These are phyloP conservation scores for Globisporangium camurandrum DNA, from an alignment of 352 stramenopile genomes.

Conservation along the genomic window DNA sequence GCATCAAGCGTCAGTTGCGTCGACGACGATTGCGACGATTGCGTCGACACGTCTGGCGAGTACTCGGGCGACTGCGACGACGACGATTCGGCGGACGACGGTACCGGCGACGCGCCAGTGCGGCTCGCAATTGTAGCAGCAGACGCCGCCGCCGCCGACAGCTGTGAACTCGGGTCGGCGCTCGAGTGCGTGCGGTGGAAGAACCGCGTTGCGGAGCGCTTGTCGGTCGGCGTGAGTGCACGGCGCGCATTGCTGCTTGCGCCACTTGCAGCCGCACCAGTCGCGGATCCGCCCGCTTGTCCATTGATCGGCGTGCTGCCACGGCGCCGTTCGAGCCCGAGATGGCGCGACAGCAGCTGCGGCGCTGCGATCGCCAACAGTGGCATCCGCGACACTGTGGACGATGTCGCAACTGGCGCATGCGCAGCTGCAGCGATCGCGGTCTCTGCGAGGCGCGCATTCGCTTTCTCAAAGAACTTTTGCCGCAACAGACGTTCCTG, in stretches of 20 bases:
- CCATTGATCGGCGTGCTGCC: constrained; percentile 13
- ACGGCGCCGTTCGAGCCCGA: constrained; percentile 9
- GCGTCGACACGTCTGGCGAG: constrained; percentile 11
- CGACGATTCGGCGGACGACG: constrained; percentile 1
- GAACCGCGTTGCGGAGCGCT: constrained; percentile 1
- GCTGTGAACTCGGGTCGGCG: background rate
- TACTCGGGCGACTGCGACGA: too few species aligned
- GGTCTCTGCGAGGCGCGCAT: constrained; percentile 24
- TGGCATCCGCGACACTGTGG: background rate
- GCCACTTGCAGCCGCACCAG: too few species aligned
- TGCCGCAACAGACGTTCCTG: constrained; percentile 72
- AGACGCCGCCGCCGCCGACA: constrained; percentile 2
- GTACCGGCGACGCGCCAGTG: too few species aligned
- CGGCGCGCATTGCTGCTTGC: background rate
- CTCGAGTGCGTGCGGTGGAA: constrained; percentile 4
- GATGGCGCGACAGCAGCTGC: background rate
- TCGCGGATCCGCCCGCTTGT: too few species aligned
- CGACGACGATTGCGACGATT: constrained; percentile 17
- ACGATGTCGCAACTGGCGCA: constrained; percentile 5
- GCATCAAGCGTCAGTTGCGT: constrained; percentile 10
- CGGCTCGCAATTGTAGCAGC: too few species aligned
- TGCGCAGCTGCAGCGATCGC: constrained; percentile 20
- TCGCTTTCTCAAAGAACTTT: constrained; percentile 70
- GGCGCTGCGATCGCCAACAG: too few species aligned
- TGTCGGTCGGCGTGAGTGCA: constrained; percentile 9